Evolutionary conservation across 768 basidiomycete species (phyloP), one percentile per base, ranked within the genome.

Genomic region (Podaxis rugospora): DNA sequence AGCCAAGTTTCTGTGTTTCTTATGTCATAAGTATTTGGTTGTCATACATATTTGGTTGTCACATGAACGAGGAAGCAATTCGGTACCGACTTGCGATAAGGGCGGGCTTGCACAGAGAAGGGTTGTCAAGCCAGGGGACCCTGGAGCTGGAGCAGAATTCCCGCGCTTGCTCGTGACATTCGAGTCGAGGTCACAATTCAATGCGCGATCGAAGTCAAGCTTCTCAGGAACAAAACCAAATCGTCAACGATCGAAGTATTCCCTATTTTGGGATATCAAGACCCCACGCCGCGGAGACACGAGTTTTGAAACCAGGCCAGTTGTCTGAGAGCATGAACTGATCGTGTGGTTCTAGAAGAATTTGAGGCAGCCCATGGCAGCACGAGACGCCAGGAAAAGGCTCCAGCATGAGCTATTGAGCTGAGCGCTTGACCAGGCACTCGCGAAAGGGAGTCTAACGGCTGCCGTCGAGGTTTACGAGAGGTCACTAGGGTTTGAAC

Each of bases 201-300:
- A 37, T 59, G 62, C 55, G 60, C 67, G 73, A 72, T 74, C 73
- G 72, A 72, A 67, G 70, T 70, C 66, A 67, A 58, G 61, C 67
- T 67, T 62, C 62, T 71, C 70, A 72, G 73, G 72, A 65, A 74
- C 73, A 50, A 55, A 51, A 68, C 64, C 59, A 63, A 65, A 64
- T 64, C 68, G 69, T 68, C 71, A 71, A 73, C 70, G 73, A 75
- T 75, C 73, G 73, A 75, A 69, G 71, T 68, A 65, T 62, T 66
- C 62, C 59, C 62, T 63, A 57, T 51, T 56, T 50, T 28, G 53
- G 63, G 46, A 37, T 11, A 16, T 6, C 13, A 25, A 44, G 14
- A 21, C 44, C 46, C 62, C 63, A 53, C 57, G 58, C 47, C 62
- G 60, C 50, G 42, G 56, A 44, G 65, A 65, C 18, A 55, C 28